A percentile compares a stretch with the other conserved stretches of the same genome.
Evolutionary conservation across 164 flowering plant genomes (phyloP).

Genomic region (Vitis cinerea): DNA sequence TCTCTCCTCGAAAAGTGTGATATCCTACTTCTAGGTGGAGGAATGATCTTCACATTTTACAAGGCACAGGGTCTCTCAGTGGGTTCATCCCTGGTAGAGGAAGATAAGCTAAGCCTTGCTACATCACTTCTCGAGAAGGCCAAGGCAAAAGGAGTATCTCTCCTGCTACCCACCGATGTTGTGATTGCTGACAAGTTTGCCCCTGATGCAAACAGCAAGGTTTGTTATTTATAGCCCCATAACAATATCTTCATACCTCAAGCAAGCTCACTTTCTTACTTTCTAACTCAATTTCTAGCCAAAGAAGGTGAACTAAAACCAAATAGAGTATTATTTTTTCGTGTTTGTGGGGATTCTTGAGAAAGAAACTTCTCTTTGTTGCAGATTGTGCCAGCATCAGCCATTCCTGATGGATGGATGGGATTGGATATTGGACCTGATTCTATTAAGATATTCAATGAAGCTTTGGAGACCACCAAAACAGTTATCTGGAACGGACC

Average conservation of each 20-base stretch:
- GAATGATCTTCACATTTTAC: slow-evolving; percentile 84
- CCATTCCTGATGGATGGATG: slow-evolving; percentile 89
- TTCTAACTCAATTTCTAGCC: no score
- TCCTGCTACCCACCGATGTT: slow-evolving; percentile 70
- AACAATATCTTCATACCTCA: no score
- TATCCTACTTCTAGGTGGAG: slow-evolving; percentile 73
- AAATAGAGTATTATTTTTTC: no score
- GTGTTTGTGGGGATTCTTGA: no score
- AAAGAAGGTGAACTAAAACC: not conserved
- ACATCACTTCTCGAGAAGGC: slow-evolving; percentile 71
- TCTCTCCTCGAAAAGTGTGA: slow-evolving; percentile 75
- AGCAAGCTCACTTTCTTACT: no score
- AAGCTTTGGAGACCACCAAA: slow-evolving; percentile 67
- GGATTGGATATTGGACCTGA: slow-evolving; percentile 92
- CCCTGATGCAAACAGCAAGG: slow-evolving; percentile 86
- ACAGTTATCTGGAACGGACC: slow-evolving; percentile 92
- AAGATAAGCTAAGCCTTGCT: slow-evolving; percentile 74
- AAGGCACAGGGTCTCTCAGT: slow-evolving; percentile 81
- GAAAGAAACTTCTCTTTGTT: not conserved
- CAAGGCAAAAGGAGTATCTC: slow-evolving; percentile 70
- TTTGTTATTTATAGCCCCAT: slow-evolving; percentile 18
- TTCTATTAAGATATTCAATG: slow-evolving; percentile 64
- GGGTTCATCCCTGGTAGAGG: slow-evolving; percentile 79
- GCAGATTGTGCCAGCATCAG: slow-evolving; percentile 74
- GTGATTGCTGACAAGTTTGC: slow-evolving; percentile 82